Evolutionary conservation across 768 basidiomycete species (phyloP).

Genomic region (Gloeopeniophorella convolvens): DNA sequence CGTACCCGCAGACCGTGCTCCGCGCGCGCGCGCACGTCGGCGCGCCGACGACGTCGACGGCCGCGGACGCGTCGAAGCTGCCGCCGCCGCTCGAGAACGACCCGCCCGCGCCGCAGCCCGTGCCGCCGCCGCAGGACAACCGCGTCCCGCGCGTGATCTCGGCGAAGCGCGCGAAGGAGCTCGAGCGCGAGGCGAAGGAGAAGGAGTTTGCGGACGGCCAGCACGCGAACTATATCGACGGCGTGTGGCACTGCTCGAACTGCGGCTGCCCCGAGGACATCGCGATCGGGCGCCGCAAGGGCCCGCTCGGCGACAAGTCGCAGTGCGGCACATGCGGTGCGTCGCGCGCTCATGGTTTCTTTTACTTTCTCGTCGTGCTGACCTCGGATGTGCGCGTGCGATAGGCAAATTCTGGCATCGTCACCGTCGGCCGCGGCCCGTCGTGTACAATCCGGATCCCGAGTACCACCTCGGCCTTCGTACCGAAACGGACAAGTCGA

Average conservation of each 20-base stretch:
- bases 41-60: constrained; percentile 62
- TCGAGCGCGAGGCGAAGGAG: constrained; percentile 78
- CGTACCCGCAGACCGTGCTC: constrained; percentile 47
- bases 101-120: constrained; percentile 38
- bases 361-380: background rate
- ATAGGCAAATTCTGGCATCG: constrained; percentile 88
- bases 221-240: constrained; percentile 74
- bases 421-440: constrained; percentile 73
- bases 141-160: constrained; percentile 41
- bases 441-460: constrained; percentile 71
- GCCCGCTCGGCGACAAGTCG: constrained; percentile 82
- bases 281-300: constrained; percentile 80
- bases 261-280: constrained; percentile 88
- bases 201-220: constrained; percentile 78
- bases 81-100: constrained; percentile 58
- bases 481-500: constrained; percentile 50
- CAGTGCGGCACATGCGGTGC: constrained; percentile 91
- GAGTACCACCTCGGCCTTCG: constrained; percentile 58
- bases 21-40: constrained; percentile 53
- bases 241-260: constrained; percentile 92
- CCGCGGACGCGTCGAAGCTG: constrained; percentile 51
- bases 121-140: constrained; percentile 37
- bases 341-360: constrained; percentile 27
- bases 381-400: constrained; percentile 5
- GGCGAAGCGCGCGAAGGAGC: constrained; percentile 63